A percentile compares a stretch with the other conserved stretches of the same genome.
Evolutionary conservation across 768 basidiomycete species (phyloP).

Genomic region (Xerocomus brunneocitrinus): DNA sequence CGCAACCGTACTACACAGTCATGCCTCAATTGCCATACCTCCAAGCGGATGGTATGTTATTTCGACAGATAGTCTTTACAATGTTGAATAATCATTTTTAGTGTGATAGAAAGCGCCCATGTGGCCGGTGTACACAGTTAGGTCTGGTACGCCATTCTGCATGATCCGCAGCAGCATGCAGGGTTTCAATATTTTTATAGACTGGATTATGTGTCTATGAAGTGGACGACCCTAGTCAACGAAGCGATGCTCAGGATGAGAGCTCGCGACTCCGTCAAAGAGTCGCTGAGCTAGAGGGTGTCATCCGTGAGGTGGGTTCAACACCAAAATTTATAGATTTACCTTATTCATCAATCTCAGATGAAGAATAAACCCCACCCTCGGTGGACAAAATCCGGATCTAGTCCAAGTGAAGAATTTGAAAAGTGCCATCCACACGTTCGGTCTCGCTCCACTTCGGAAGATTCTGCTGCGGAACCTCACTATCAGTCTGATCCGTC

Average conservation of each 20-base stretch:
- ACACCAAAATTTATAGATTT: not conserved
- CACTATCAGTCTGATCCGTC: conserved; percentile 2
- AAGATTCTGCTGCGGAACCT: conserved; percentile 6
- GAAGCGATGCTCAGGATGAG: conserved; percentile 53
- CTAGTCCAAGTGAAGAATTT: conserved; percentile 23
- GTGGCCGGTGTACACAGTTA: conserved; percentile 41
- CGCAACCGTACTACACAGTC: conserved; percentile 73
- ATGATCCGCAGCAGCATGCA: conserved; percentile 22
- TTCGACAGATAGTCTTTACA: not conserved
- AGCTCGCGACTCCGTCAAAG: conserved; percentile 61
- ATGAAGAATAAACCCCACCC: conserved; percentile 72
- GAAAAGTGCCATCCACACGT: conserved; percentile 23
- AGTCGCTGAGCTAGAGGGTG: conserved; percentile 78
- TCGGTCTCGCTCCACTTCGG: conserved; percentile 17
- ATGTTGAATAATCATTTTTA: conserved; percentile 10
- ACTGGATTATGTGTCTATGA: conserved; percentile 84
- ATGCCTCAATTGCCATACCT: conserved; percentile 69
- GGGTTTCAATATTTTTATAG: conserved; percentile 30
- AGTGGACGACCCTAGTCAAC: conserved; percentile 67
- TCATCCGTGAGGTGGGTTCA: conserved; percentile 65
- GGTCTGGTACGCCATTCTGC: conserved; percentile 33
- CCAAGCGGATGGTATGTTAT: conserved; percentile 61
- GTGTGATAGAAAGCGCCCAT: conserved; percentile 48
- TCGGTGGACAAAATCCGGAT: conserved; percentile 43
- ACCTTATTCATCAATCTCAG: conserved; percentile 29